Percentiles rank a stretch among this genome's conserved stretches.
phyloP scores from a whole-genome alignment of 768 basidiomycete species.

The Amanita rubescens region DNA sequence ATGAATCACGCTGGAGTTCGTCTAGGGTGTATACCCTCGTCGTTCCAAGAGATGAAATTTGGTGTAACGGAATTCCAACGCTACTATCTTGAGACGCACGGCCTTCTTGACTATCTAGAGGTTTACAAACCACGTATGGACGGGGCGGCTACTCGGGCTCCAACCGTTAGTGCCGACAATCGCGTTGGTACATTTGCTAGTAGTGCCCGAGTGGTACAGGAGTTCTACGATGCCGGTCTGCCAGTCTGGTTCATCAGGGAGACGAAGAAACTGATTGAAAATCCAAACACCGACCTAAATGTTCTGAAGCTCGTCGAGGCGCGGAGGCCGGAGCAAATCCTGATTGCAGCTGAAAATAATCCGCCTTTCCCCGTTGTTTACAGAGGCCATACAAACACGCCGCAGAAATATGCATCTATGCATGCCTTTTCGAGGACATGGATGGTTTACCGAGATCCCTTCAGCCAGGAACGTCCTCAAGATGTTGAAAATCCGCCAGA shows the following conservation, averaged over 20 bases:
- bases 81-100: neutral
- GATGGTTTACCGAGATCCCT: neutral
- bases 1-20: neutral
- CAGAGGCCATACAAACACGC: neutral
- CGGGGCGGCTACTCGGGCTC: neutral
- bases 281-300: neutral
- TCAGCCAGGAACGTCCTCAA: neutral
- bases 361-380: neutral
- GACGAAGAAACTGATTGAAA: neutral
- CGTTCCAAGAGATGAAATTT: neutral
- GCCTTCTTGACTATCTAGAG: neutral
- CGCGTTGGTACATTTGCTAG: slow-evolving; percentile 13
- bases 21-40: neutral
- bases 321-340: neutral
- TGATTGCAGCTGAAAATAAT: neutral
- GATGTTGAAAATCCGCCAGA: neutral
- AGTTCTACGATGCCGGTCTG: slow-evolving; percentile 12
- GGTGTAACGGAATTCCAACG: neutral
- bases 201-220: slow-evolving; percentile 4
- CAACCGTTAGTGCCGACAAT: neutral
- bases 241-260: slow-evolving; percentile 16
- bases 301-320: neutral
- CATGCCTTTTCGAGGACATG: neutral
- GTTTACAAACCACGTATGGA: neutral
- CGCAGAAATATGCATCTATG: neutral